Evolutionary conservation across 805 yeast genomes (phyloP).

Genomic region (Nakazawaea holstii): DNA sequence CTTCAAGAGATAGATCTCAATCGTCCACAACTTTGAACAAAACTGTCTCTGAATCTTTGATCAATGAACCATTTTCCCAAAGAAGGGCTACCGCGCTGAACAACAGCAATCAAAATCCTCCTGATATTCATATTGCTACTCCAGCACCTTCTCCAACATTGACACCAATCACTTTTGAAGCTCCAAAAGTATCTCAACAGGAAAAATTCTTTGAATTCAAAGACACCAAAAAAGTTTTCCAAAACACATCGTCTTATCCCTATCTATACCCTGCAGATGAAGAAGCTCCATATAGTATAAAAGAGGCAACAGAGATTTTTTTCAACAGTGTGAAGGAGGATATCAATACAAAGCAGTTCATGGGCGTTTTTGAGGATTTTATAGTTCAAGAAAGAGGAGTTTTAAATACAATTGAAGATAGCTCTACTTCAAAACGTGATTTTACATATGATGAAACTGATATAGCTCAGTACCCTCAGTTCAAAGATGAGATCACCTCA

Average conservation of each 20-base stretch:
- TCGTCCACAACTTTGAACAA: background rate
- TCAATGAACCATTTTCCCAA: slow-evolving; percentile 25
- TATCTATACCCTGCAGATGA: slow-evolving; percentile 24
- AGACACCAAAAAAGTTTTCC: slow-evolving; percentile 21
- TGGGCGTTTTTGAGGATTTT: slow-evolving; percentile 65
- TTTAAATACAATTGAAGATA: slow-evolving; percentile 18
- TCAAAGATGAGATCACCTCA: slow-evolving; percentile 30
- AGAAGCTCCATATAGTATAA: slow-evolving; percentile 66
- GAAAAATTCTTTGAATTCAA: background rate
- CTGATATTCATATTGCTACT: slow-evolving; percentile 66
- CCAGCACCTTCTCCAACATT: slow-evolving; percentile 83
- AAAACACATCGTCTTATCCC: slow-evolving; percentile 27
- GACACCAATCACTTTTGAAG: slow-evolving; percentile 31
- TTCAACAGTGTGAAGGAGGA: slow-evolving; percentile 58
- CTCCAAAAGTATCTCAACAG: background rate
- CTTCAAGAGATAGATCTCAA: background rate
- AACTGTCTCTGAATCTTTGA: slow-evolving; percentile 11
- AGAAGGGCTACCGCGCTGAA: slow-evolving; percentile 26
- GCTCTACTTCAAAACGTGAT: background rate
- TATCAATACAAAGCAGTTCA: slow-evolving; percentile 63
- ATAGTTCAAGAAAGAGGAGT: slow-evolving; percentile 68
- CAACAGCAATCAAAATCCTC: slow-evolving; percentile 25
- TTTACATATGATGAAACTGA: slow-evolving; percentile 23
- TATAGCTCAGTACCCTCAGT: slow-evolving; percentile 28
- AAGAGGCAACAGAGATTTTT: slow-evolving; percentile 73